Percentiles rank a stretch among this genome's conserved stretches.
phyloP scores from a whole-genome alignment of 306 rosid genomes.

The Castanea sativa region DNA sequence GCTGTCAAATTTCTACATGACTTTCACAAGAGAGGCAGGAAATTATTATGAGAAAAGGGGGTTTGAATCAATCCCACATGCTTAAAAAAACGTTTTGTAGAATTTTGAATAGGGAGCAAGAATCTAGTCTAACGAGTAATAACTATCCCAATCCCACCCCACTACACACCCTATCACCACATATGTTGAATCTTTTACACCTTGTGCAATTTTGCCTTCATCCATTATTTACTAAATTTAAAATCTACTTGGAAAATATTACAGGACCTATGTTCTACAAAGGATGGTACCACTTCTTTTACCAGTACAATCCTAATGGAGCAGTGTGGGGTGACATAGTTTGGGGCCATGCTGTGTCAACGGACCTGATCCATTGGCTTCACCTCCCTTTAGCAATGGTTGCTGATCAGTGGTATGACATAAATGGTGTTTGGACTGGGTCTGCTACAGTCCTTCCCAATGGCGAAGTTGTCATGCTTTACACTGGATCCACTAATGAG shows the following conservation, averaged over 20 bases:
- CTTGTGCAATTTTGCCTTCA: not conserved
- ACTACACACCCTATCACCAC: not conserved
- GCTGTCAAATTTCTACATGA: too few species aligned
- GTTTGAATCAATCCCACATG: too few species aligned
- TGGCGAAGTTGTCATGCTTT: constrained; percentile 64
- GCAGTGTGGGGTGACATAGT: constrained; percentile 90
- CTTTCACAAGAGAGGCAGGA: too few species aligned
- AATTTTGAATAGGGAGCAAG: too few species aligned
- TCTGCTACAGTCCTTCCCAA: constrained; percentile 76
- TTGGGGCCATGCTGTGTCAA: constrained; percentile 92
- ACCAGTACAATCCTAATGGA: constrained; percentile 77
- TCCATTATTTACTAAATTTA: not conserved
- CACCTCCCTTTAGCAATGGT: constrained; percentile 84
- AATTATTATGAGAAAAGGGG: too few species aligned
- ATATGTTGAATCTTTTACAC: not conserved
- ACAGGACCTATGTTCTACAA: constrained; percentile 81
- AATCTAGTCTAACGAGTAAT: not conserved
- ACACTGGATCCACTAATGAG: constrained; percentile 80
- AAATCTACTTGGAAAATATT: constrained; percentile 4
- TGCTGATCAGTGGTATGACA: constrained; percentile 77
- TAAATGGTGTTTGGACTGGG: constrained; percentile 81
- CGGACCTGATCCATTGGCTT: constrained; percentile 83
- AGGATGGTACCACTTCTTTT: constrained; percentile 95
- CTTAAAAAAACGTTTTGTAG: too few species aligned
- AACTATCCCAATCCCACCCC: not conserved